Evolutionary conservation across 371 early-diverging fungal genomes (phyloP).

Genomic region (Mortierella sp.): DNA sequence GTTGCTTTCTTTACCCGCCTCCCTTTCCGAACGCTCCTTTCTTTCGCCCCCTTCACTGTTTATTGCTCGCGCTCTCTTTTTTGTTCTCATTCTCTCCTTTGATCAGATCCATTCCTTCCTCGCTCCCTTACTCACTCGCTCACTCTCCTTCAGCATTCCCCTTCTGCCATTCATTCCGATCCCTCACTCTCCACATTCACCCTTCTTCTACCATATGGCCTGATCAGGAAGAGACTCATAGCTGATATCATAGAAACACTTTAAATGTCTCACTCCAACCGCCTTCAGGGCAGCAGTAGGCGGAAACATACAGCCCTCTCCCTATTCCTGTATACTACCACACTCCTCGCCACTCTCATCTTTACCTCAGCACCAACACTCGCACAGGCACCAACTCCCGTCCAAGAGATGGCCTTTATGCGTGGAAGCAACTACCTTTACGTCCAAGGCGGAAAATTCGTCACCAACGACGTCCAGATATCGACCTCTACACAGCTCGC

Average conservation of each 20-base stretch:
- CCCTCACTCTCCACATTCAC: background rate
- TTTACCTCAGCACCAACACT: background rate
- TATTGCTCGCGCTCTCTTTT: background rate
- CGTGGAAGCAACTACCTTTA: slow-evolving; percentile 25
- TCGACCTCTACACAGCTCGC: slow-evolving; percentile 13
- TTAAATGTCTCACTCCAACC: background rate
- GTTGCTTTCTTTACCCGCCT: background rate
- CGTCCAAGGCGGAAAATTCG: slow-evolving; percentile 21
- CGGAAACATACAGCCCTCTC: background rate
- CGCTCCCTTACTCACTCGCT: background rate
- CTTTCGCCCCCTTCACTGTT: background rate
- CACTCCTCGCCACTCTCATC: background rate
- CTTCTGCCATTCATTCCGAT: background rate
- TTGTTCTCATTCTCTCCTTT: background rate
- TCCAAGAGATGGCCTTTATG: slow-evolving; percentile 28
- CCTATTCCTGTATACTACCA: background rate
- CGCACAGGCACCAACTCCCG: slow-evolving; percentile 8
- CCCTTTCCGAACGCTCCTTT: no score
- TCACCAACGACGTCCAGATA: background rate
- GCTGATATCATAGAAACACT: background rate
- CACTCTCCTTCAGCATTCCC: background rate
- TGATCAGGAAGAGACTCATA: no score
- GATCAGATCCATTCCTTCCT: background rate
- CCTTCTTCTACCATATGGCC: background rate
- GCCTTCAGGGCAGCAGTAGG: background rate